phyloP scores from a whole-genome alignment of 441 rosid genomes.

The Geranium incanum region DNA sequence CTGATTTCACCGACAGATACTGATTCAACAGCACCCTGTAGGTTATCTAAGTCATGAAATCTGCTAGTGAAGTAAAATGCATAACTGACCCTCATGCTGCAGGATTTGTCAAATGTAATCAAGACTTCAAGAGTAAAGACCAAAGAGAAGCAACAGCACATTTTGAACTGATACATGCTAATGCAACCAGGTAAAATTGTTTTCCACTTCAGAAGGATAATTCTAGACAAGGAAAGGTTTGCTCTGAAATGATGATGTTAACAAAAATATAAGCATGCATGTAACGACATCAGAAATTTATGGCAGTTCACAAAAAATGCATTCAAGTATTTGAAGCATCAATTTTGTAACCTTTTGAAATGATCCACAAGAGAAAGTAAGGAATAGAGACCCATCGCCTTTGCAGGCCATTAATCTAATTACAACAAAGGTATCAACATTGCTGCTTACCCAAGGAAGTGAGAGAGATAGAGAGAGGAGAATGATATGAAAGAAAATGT shows the following conservation, averaged over 20 bases:
- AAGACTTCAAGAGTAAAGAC: not conserved
- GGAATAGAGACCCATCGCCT: not conserved
- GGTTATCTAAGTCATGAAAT: conserved; percentile 23
- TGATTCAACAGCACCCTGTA: conserved; percentile 93
- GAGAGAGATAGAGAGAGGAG: conserved; percentile 5
- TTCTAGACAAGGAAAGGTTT: not conserved
- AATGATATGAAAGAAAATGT: conserved; percentile 6
- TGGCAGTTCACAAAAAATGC: not conserved
- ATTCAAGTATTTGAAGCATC: not conserved
- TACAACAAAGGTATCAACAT: not conserved
- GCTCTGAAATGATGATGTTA: not conserved
- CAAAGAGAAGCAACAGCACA: not conserved
- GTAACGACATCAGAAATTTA: not conserved
- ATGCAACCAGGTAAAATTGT: not conserved
- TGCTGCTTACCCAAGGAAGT: conserved; percentile 8
- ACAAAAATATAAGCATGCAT: not conserved
- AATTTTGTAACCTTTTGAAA: not conserved
- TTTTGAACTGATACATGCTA: not conserved
- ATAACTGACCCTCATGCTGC: not conserved
- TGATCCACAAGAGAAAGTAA: conserved; percentile 1
- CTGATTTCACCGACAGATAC: conserved; percentile 81
- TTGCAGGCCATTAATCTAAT: not conserved
- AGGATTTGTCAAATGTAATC: conserved; percentile 1
- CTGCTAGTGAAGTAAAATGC: not conserved
- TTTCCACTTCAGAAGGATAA: not conserved